phyloP scores from a whole-genome alignment of 2,329 filamentous ascomycete species.

The Aureobasidium sp. region DNA sequence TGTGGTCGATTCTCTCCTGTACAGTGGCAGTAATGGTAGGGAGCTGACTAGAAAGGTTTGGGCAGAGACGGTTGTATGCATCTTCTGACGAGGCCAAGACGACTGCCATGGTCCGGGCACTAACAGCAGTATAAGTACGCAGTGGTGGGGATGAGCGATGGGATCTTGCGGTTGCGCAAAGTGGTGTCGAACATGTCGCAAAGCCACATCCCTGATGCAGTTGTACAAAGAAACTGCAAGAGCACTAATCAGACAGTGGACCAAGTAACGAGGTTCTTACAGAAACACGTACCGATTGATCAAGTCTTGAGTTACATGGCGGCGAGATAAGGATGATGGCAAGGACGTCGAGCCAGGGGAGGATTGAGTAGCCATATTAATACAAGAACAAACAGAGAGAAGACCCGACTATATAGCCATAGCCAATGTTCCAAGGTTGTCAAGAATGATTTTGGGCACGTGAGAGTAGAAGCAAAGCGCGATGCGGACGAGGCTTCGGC shows the following conservation, averaged over 20 bases:
- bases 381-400: background rate
- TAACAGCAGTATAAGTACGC: constrained; percentile 69
- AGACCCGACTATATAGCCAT: background rate
- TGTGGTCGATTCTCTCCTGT: constrained; percentile 38
- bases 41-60: constrained; percentile 28
- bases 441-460: constrained; percentile 5
- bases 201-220: constrained; percentile 69
- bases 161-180: constrained; percentile 70
- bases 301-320: background rate
- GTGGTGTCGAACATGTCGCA: constrained; percentile 58
- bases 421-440: background rate
- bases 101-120: constrained; percentile 70
- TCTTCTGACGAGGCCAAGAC: constrained; percentile 70
- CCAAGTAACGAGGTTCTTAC: background rate
- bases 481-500: constrained; percentile 4
- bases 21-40: background rate
- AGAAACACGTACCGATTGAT: constrained; percentile 13
- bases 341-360: background rate
- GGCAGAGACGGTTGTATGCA: constrained; percentile 61
- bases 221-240: constrained; percentile 63
- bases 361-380: background rate
- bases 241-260: background rate
- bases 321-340: background rate
- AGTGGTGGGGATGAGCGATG: constrained; percentile 60
- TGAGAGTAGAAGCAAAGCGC: background rate